phyloP scores from a whole-genome alignment of 1,284 basidiomycete species.

The Coniophora puteana region DNA sequence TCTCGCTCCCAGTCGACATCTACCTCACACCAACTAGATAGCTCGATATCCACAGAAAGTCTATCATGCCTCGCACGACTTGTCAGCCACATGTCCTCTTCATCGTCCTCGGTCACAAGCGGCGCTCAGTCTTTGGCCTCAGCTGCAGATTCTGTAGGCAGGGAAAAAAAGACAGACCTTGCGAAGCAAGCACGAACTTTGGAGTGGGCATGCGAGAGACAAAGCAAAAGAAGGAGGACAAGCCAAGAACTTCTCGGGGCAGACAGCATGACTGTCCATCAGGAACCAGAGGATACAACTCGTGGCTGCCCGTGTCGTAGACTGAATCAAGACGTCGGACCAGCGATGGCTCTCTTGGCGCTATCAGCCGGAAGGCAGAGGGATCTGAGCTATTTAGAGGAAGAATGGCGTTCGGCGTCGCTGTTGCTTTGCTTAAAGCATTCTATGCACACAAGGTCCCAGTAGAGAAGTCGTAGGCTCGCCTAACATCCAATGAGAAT shows the following conservation, averaged over 20 bases:
- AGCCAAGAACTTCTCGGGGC: constrained; percentile 11
- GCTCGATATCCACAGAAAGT: too few species aligned
- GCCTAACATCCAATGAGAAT: not conserved
- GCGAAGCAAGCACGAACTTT: constrained; percentile 28
- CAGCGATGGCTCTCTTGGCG: constrained; percentile 28
- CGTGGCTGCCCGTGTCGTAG: not conserved
- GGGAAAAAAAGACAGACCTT: constrained; percentile 1
- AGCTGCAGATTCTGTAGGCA: too few species aligned
- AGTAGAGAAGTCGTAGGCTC: constrained; percentile 9
- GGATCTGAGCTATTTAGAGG: constrained; percentile 19
- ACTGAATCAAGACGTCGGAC: constrained; percentile 13
- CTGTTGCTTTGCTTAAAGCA: constrained; percentile 38
- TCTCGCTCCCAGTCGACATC: too few species aligned
- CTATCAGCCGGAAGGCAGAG: constrained; percentile 17
- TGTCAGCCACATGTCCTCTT: too few species aligned
- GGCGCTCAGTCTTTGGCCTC: too few species aligned
- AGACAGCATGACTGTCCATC: not conserved
- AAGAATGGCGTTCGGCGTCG: constrained; percentile 38
- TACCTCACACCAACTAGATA: too few species aligned
- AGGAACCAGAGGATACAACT: not conserved
- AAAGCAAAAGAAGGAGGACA: constrained; percentile 32
- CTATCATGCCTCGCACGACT: too few species aligned
- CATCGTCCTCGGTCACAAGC: constrained; percentile 1
- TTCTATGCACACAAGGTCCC: constrained; percentile 22
- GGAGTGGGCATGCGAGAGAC: constrained; percentile 46